A percentile compares a stretch with the other conserved stretches of the same genome.
These are phyloP conservation scores for Neurospora tetrasperma DNA, from an alignment of 495 filamentous ascomycete genomes.

Conservation along the genomic window DNA sequence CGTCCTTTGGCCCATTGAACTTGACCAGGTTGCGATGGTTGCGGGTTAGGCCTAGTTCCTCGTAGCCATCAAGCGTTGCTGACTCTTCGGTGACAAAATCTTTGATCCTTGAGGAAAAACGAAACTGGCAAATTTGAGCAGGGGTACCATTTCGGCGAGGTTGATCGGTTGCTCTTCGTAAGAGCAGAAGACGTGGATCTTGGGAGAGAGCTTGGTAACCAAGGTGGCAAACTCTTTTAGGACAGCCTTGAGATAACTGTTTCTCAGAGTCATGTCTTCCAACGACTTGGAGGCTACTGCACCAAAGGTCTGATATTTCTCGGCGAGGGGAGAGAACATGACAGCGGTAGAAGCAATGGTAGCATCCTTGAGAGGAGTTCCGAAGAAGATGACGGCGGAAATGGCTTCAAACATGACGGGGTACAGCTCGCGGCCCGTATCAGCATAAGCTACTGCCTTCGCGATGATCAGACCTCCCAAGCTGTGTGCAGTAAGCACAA, in stretches of 20 bases:
- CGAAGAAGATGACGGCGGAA: conserved; percentile 26
- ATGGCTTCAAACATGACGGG: conserved; percentile 27
- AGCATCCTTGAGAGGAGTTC: conserved; percentile 28
- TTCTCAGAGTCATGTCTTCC: conserved; percentile 16
- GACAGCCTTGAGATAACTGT: neutral
- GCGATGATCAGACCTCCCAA: conserved; percentile 54
- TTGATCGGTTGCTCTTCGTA: neutral
- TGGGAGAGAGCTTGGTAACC: neutral
- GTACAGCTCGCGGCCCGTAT: conserved; percentile 18
- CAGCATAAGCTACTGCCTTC: conserved; percentile 19
- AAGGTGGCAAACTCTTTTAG: neutral
- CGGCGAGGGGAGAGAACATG: conserved; percentile 21
- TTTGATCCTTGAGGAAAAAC: neutral
- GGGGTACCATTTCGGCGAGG: neutral
- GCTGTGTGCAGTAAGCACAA: conserved; percentile 39
- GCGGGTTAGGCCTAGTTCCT: neutral
- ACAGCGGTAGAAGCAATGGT: conserved; percentile 17
- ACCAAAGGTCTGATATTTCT: conserved; percentile 12
- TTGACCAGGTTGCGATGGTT: neutral
- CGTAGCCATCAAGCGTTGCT: neutral
- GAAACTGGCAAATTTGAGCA: neutral
- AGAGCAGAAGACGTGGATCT: neutral
- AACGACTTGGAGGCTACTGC: conserved; percentile 22
- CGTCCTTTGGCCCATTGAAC: neutral
- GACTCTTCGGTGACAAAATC: neutral